Base-by-base conservation (phyloP, 2,329 filamentous ascomycete genomes). In the Ampelomyces quisqualis region DNA sequence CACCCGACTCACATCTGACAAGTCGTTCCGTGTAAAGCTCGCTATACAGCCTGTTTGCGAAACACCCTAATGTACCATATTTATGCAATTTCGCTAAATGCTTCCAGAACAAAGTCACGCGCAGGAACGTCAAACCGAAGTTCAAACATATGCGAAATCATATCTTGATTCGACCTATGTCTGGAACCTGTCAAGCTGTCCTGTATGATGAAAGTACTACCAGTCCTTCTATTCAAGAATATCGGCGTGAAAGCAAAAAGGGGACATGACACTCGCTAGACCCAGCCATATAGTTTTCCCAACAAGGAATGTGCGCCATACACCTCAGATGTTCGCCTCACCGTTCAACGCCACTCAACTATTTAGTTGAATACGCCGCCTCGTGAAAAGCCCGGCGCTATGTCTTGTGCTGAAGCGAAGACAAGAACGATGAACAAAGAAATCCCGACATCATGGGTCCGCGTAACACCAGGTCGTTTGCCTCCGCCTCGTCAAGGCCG, bases 271-370 rank as follows among this genome's bases (percentile, higher is more conserved):
- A 7, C 15, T 31, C 10, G 15, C 29, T 19, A 18, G 7, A 11
- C 7, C 29, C 29, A 10, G 15, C n/a, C 4, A 5, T 17, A 18
- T 5, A 10, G n/a, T 31, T 2, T 20, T 11, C 29, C 17, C 29
- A 27, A 47, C 22, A 15, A 17, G 37, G 44, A 34, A 34, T 29
- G 11, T 35, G 15, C 18, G 20, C 47, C 44, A 39, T 40, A 34
- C 38, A 34, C 43, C 35, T n/a, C n/a, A n/a, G n/a, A 36, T 38
- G 29, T 31, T 40, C 31, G 36, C 37, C 26, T 14, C 32, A 38
- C 23, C 23, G 18, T 35, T 36, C 19, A 35, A 34, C 14, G 14
- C 24, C 17, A 23, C 7, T 11, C 17, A 24, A 29, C 17, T 24
- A 13, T 15, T 28, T 17, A 35, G 24, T 30, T 6, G 17, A 20